Base-by-base conservation (phyloP, 345 rosid species). In the Pelargonium nanum region DNA sequence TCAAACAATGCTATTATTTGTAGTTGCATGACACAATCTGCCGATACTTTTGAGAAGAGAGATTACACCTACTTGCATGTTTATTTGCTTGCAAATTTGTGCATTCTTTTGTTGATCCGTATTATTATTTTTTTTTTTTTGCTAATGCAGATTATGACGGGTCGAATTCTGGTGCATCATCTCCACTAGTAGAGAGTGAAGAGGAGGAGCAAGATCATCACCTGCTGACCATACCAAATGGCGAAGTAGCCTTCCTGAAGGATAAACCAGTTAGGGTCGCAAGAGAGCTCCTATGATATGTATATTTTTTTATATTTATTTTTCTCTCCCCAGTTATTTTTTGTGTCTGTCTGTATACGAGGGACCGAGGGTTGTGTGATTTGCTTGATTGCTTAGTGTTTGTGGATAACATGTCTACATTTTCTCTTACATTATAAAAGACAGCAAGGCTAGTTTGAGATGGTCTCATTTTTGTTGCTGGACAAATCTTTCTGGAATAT, bases 241-340 rank as follows among this genome's bases (percentile, higher is more conserved):
- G 85, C 53, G 88, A 89, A 44, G 59, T 85, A 70, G 85, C 79
- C 60, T 84, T 83, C 67, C 67, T 85, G 63, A 72, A 75, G 73
- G 89, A 86, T 63, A 84, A 80, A 74, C 83, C 91, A 15, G 77
- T 81, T 65, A 78, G 80, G 71, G 73, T 87, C 71, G 81, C 96
- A 24, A 84, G 76, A 74, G 89, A 84, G 65, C 74, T 59, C 52
- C 22, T 75, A 58, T 80, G 65, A 69, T 58, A 30, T 22, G 15
- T 57, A 21, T 48, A 22, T 60, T 45, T 24, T 48, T 21, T 61
- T 22, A 23, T 34, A 52, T 65, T 24, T 53, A 26, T 60, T 57
- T 65, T 65, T 59, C 58, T 62, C 34, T 10, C 26, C 7, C 57
- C 52, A 48, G 69, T 57, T 48, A 59, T 61, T 20, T 57, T 15